phyloP scores from a whole-genome alignment of 306 rosid genomes.

The Ceratonia siliqua region DNA sequence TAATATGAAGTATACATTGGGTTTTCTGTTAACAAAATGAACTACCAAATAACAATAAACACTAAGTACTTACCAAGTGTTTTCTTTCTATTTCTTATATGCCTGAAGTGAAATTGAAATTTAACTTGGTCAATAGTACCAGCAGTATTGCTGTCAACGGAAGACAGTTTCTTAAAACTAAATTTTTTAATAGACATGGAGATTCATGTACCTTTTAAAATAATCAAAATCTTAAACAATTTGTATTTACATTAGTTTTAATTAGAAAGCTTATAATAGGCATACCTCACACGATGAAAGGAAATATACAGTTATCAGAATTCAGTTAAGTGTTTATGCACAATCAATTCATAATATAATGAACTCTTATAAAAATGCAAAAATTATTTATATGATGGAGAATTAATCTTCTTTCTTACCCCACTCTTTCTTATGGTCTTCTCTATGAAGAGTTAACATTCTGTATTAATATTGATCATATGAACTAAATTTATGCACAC shows the following conservation, averaged over 20 bases:
- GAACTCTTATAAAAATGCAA: not conserved
- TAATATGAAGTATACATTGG: not conserved
- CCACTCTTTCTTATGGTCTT: not conserved
- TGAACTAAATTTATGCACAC: not conserved
- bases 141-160: not conserved
- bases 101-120: not conserved
- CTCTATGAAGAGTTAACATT: not conserved
- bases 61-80: not conserved
- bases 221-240: not conserved
- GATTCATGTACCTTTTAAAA: not conserved
- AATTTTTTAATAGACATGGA: not conserved
- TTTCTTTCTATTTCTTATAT: not conserved
- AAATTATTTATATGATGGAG: not conserved
- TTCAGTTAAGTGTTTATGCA: not conserved
- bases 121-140: no score
- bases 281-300: not conserved
- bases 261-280: not conserved
- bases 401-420: not conserved
- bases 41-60: not conserved
- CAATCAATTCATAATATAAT: not conserved
- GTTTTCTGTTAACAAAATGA: not conserved
- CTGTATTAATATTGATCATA: not conserved
- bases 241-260: not conserved
- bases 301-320: not conserved
- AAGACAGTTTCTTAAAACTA: not conserved